Conservation (phyloP, 1,284 basidiomycete species). For the Leccinum brunneo-olivaceum region DNA sequence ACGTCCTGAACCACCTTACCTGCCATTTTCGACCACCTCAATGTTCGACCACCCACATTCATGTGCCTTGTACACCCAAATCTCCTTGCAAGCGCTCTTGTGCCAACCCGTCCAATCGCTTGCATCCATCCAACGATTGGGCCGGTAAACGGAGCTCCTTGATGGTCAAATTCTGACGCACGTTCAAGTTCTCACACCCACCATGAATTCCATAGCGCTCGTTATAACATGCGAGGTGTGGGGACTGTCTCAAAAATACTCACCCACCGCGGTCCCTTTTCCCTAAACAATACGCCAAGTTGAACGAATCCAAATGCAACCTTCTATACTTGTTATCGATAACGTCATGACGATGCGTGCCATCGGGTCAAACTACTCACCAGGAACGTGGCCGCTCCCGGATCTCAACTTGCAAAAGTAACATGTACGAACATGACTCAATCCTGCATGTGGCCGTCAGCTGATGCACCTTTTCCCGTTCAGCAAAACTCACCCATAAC, state of each 20-base stretch:
- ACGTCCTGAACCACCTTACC: conserved; percentile 8
- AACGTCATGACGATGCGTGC: not conserved
- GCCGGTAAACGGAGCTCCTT: not conserved
- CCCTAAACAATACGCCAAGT: not conserved
- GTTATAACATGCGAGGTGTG: conserved; percentile 6
- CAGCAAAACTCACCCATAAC: conserved; percentile 62
- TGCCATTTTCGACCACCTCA: not conserved
- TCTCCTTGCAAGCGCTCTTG: not conserved
- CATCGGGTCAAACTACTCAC: not conserved
- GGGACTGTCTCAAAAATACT: not conserved
- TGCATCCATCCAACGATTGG: not conserved
- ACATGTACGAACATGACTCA: conserved; percentile 16
- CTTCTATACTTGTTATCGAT: conserved; percentile 9
- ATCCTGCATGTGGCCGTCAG: conserved; percentile 30
- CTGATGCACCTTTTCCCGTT: not conserved
- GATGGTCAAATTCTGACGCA: not conserved
- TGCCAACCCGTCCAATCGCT: conserved; percentile 1
- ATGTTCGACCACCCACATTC: not conserved
- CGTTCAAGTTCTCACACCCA: conserved; percentile 7
- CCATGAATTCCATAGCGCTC: not conserved
- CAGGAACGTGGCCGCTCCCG: not conserved
- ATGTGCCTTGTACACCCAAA: conserved; percentile 7
- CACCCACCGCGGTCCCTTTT: conserved; percentile 3
- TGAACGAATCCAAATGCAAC: not conserved
- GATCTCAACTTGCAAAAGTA: not conserved